A percentile compares a stretch with the other conserved stretches of the same genome.
phyloP scores from a whole-genome alignment of 805 yeast species.

The Candida sonorensis region DNA sequence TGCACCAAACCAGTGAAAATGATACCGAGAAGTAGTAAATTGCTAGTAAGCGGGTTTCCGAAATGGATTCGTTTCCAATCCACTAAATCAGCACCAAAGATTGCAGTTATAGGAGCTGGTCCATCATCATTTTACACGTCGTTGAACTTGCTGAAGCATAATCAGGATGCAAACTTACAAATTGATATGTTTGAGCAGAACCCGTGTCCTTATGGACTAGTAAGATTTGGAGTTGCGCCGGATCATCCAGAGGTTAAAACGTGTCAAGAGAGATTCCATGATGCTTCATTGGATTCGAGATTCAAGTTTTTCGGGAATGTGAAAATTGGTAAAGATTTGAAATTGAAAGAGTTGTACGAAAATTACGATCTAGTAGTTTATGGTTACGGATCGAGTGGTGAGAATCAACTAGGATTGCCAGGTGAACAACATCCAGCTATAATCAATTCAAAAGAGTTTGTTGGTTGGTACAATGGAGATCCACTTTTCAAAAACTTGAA shows the following conservation, averaged over 20 bases:
- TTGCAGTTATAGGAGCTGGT: conserved; percentile 90
- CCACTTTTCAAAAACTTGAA: conserved; percentile 48
- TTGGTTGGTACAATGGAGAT: conserved; percentile 94
- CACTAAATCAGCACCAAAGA: conserved; percentile 19
- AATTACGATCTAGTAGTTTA: conserved; percentile 69
- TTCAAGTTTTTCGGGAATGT: conserved; percentile 69
- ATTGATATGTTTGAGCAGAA: conserved; percentile 76
- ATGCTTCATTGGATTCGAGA: conserved; percentile 29
- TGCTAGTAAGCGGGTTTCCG: too few species aligned
- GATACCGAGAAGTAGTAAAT: too few species aligned
- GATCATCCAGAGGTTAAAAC: conserved; percentile 96
- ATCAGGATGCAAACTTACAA: conserved; percentile 17
- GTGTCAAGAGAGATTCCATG: conserved; percentile 68
- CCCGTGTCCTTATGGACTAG: conserved; percentile 88
- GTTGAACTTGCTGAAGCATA: conserved; percentile 49
- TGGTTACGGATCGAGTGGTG: conserved; percentile 75
- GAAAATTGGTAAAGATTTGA: conserved; percentile 56
- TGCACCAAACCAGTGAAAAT: too few species aligned
- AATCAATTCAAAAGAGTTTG: conserved; percentile 76
- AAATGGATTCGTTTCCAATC: conserved; percentile 1
- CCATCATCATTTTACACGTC: conserved; percentile 96
- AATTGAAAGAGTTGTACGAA: conserved; percentile 39
- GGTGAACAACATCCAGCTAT: conserved; percentile 64
- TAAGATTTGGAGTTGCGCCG: conserved; percentile 97
- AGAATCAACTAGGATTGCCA: conserved; percentile 46